Evolutionary conservation across 164 flowering plant genomes (phyloP).

Genomic region (Macadamia integrifolia): DNA sequence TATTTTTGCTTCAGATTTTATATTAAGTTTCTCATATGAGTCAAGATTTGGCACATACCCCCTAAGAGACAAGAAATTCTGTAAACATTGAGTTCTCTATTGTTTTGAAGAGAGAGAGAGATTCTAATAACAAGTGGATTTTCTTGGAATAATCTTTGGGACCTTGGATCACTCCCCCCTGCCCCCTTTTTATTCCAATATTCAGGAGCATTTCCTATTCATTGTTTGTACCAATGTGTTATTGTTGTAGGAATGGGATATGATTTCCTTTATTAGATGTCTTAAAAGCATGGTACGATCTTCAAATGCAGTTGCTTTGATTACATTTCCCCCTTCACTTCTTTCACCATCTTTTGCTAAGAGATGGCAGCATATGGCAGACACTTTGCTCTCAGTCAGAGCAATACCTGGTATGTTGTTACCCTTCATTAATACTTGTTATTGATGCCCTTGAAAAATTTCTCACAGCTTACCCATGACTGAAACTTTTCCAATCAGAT

Average conservation of each 20-base stretch:
- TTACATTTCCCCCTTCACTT: conserved; percentile 78
- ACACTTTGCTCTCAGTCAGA: conserved; percentile 81
- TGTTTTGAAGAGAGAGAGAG: background rate
- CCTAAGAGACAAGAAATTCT: background rate
- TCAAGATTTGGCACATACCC: background rate
- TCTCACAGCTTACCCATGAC: background rate
- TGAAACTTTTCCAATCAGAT: conserved; percentile 31
- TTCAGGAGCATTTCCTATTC: background rate
- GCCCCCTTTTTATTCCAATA: background rate
- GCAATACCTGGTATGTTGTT: conserved; percentile 67
- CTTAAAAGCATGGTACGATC: conserved; percentile 58
- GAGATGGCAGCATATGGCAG: conserved; percentile 96
- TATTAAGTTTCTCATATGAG: background rate
- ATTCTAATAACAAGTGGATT: too few species aligned
- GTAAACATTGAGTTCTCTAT: background rate
- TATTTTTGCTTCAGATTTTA: background rate
- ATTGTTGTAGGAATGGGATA: conserved; percentile 77
- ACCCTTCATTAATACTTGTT: conserved; percentile 1
- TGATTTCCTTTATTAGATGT: conserved; percentile 80
- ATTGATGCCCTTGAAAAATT: background rate
- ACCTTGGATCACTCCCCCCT: too few species aligned
- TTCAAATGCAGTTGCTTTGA: conserved; percentile 79
- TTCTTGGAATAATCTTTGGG: background rate
- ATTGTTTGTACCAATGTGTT: conserved; percentile 5
- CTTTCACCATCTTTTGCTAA: conserved; percentile 68